Percentiles rank a stretch among this genome's conserved stretches.
Conservation (phyloP, 2,329 filamentous ascomycete species). For the Talaromyces amestolkiae region DNA sequence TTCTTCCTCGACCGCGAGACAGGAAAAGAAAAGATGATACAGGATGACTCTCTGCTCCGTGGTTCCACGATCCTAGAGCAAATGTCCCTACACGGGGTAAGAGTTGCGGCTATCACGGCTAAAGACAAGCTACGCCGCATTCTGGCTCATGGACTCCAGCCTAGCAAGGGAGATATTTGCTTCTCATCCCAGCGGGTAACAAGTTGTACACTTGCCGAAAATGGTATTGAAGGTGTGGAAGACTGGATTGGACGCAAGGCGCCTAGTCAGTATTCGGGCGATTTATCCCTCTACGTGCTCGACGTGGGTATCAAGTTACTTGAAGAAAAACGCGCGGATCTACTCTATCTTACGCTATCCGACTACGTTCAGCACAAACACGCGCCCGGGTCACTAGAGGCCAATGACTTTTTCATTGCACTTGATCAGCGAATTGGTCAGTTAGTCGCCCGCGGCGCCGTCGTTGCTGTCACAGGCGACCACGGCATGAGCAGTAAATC, state of each 20-base stretch:
- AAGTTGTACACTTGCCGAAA: constrained; percentile 31
- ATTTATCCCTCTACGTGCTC: constrained; percentile 45
- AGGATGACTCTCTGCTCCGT: constrained; percentile 40
- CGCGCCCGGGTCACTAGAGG: constrained; percentile 35
- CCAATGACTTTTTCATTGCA: constrained; percentile 37
- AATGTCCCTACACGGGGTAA: constrained; percentile 38
- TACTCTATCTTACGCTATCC: constrained; percentile 46
- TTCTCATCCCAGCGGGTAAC: constrained; percentile 40
- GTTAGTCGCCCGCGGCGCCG: constrained; percentile 35
- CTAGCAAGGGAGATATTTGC: constrained; percentile 35
- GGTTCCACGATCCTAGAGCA: constrained; percentile 45
- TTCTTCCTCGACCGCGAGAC: constrained; percentile 44
- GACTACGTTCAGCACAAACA: constrained; percentile 49
- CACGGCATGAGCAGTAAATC: constrained; percentile 47
- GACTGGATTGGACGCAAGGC: constrained; percentile 37
- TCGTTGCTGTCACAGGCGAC: constrained; percentile 43
- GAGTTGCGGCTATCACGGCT: constrained; percentile 45
- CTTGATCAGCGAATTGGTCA: constrained; percentile 37
- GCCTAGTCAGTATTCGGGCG: constrained; percentile 45
- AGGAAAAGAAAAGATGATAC: constrained; percentile 42
- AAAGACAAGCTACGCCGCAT: constrained; percentile 48
- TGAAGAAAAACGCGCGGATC: constrained; percentile 38
- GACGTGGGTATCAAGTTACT: constrained; percentile 45
- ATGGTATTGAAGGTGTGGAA: constrained; percentile 38
- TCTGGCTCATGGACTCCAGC: constrained; percentile 37